phyloP scores from a whole-genome alignment of 2,329 filamentous ascomycete genomes.

The Trichoderma koningii region DNA sequence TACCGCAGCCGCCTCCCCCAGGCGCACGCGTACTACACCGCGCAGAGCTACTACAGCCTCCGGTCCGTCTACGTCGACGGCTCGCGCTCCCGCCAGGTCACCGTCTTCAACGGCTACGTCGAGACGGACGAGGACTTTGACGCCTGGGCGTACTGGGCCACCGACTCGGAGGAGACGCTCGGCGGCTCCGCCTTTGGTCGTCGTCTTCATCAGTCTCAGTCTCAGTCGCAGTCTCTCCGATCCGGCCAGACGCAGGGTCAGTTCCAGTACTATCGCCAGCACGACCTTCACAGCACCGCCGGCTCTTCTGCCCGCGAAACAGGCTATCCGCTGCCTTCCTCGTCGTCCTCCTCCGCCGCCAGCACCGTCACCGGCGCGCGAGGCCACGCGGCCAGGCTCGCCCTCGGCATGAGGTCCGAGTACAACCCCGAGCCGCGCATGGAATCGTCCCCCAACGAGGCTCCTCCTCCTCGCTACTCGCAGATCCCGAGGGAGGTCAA shows the following conservation, averaged over 20 bases:
- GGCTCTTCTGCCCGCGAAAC: not conserved
- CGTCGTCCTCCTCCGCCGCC: too few relatives aligned
- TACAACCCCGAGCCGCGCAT: not conserved
- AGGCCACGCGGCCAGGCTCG: not conserved
- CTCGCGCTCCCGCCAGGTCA: not conserved
- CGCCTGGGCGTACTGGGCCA: slow-evolving; percentile 25
- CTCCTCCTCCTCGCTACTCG: not conserved
- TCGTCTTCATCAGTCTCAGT: too few relatives aligned
- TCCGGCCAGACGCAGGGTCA: not conserved
- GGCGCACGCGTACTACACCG: too few relatives aligned
- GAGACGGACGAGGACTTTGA: slow-evolving; percentile 22
- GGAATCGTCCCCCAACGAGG: not conserved
- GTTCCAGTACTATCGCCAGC: not conserved
- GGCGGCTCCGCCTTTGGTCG: not conserved
- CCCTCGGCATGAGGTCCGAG: not conserved
- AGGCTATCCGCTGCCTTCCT: not conserved
- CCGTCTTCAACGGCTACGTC: slow-evolving; percentile 15
- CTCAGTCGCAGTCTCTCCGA: not conserved
- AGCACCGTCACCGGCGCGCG: not conserved
- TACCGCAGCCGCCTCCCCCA: not conserved
- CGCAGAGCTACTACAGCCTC: not conserved
- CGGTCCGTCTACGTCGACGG: slow-evolving; percentile 15
- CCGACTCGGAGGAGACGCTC: slow-evolving; percentile 21
- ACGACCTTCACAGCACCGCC: not conserved
- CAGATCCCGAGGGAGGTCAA: not conserved